These are phyloP conservation scores for Juglanconis sp. DNA, from an alignment of 2,329 filamentous ascomycete species.

Conservation along the genomic window DNA sequence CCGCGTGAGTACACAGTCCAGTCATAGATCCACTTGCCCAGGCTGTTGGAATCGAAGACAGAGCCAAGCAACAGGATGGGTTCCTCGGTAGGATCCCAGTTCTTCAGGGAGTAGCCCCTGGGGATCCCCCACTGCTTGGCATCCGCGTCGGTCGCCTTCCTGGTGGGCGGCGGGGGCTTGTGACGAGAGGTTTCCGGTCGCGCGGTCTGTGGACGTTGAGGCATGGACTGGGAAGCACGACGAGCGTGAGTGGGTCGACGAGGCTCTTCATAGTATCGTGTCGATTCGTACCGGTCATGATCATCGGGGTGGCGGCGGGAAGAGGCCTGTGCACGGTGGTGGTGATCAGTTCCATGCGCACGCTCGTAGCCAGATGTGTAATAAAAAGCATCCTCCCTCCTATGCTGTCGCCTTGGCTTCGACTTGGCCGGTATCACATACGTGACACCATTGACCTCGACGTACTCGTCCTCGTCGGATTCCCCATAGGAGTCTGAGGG, in stretches of 20 bases:
- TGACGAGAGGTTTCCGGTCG: conserved; percentile 42
- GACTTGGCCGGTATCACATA: conserved; percentile 52
- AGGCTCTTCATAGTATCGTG: conserved; percentile 35
- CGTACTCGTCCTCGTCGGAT: conserved; percentile 62
- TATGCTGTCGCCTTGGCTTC: conserved; percentile 38
- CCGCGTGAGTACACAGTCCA: conserved; percentile 94
- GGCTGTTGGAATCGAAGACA: conserved; percentile 94
- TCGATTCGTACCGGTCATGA: conserved; percentile 40
- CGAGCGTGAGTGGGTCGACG: conserved; percentile 42
- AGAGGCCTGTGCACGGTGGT: conserved; percentile 50
- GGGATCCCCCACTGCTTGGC: conserved; percentile 72
- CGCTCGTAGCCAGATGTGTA: conserved; percentile 42
- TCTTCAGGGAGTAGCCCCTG: conserved; percentile 88
- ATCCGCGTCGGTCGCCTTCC: conserved; percentile 56
- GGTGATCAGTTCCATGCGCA: conserved; percentile 58
- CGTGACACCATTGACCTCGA: conserved; percentile 52
- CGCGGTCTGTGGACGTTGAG: conserved; percentile 51
- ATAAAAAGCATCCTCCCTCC: conserved; percentile 30
- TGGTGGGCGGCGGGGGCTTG: conserved; percentile 34
- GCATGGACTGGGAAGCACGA: conserved; percentile 47
- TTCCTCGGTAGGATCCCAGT: conserved; percentile 93
- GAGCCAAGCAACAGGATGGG: conserved; percentile 92
- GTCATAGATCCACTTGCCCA: conserved; percentile 99
- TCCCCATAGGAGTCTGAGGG: conserved; percentile 57
- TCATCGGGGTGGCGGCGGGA: conserved; percentile 25